Evolutionary conservation across 495 filamentous ascomycete species (phyloP).

Genomic region (Penicillium herquei): DNA sequence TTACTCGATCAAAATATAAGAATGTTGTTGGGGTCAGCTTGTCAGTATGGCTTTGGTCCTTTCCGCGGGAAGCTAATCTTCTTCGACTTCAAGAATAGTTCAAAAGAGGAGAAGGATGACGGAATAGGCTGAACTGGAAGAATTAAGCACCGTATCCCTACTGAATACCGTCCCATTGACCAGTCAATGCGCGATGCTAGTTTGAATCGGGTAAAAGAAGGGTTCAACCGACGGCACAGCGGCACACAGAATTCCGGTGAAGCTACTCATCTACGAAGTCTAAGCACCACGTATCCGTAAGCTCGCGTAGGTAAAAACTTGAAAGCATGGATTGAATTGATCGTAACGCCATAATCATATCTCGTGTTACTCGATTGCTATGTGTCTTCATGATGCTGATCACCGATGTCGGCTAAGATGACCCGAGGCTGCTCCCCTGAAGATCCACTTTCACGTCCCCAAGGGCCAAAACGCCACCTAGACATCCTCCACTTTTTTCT

Average conservation of each 20-base stretch:
- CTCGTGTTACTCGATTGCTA: conserved; percentile 4
- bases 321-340: no score
- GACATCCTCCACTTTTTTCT: conserved; percentile 29
- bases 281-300: no score
- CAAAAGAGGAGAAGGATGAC: neutral
- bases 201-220: neutral
- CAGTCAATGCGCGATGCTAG: neutral
- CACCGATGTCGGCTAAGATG: neutral
- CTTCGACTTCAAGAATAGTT: neutral
- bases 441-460: neutral
- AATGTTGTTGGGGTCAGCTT: neutral
- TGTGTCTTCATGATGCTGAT: neutral
- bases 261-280: no score
- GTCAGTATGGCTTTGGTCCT: neutral
- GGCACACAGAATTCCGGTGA: neutral
- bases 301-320: no score
- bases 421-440: neutral
- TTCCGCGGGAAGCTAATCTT: conserved; percentile 10
- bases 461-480: neutral
- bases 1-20: conserved; percentile 16
- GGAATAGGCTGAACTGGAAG: neutral
- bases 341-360: no score
- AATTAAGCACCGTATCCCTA: no score
- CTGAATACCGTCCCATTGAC: neutral
- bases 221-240: neutral